A percentile compares a stretch with the other conserved stretches of the same genome.
Conservation (phyloP, 371 early-diverging fungal genomes). For the Cokeromyces recurvatus region DNA sequence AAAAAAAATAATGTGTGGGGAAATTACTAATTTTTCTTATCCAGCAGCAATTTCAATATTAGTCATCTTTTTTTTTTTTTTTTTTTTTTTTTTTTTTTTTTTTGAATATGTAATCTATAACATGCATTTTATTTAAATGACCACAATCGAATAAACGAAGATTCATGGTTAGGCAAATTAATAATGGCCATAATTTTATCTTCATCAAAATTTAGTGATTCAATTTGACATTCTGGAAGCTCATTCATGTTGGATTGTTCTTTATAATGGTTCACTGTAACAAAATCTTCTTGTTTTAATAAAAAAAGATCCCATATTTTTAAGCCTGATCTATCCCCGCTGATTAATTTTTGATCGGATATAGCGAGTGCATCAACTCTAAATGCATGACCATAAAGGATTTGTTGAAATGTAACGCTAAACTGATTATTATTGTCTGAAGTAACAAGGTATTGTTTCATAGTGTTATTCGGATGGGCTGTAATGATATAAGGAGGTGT, state of each 20-base stretch:
- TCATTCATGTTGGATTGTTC: conserved; percentile 10
- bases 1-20: conserved; percentile 2
- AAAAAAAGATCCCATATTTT: conserved; percentile 36
- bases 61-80: too few relatives aligned
- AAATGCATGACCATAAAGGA: conserved; percentile 45
- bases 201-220: conserved; percentile 28
- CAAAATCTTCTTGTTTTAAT: neutral
- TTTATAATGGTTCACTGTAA: conserved; percentile 1
- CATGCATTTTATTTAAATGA: too few relatives aligned
- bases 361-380: conserved; percentile 36
- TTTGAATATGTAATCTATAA: too few relatives aligned
- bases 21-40: too few relatives aligned
- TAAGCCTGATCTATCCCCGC: conserved; percentile 40
- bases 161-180: neutral
- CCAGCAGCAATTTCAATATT: too few relatives aligned
- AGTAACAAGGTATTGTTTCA: conserved; percentile 36
- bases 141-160: conserved; percentile 16
- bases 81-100: too few relatives aligned
- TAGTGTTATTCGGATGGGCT: conserved; percentile 48
- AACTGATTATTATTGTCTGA: too few relatives aligned
- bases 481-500: conserved; percentile 38
- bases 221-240: conserved; percentile 15
- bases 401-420: conserved; percentile 21
- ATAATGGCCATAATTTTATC: conserved; percentile 32
- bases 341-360: conserved; percentile 27